Conservation (phyloP, 352 stramenopile genomes). For the Pythium apleroticum region DNA sequence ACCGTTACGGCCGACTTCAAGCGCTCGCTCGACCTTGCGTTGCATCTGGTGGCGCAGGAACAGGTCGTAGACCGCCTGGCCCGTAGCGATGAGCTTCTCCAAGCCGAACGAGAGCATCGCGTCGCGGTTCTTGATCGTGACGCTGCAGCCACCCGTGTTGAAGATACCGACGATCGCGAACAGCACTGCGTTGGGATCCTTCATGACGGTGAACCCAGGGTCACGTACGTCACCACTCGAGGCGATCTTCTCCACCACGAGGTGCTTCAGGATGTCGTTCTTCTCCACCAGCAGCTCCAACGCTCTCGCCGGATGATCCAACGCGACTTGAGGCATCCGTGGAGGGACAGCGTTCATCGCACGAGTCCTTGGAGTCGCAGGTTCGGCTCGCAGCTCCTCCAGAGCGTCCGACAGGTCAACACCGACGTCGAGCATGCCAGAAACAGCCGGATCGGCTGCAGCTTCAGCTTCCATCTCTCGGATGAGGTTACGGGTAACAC, state of each 20-base stretch:
- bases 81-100: background rate
- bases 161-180: constrained; percentile 10
- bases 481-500: background rate
- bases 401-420: no score
- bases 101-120: background rate
- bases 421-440: no score
- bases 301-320: no score
- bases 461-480: background rate
- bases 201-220: constrained; percentile 11
- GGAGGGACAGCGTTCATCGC: no score
- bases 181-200: background rate
- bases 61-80: constrained; percentile 17
- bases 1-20: no score
- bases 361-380: no score
- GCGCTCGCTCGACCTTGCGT: constrained; percentile 5
- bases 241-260: background rate
- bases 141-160: constrained; percentile 16
- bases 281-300: constrained; percentile 4
- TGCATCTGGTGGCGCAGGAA: constrained; percentile 12
- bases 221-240: background rate
- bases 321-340: no score
- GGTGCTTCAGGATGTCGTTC: no score
- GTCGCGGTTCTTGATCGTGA: background rate
- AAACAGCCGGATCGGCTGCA: no score
- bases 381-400: no score